Evolutionary conservation across 2,329 filamentous ascomycete species (phyloP).

Genomic region (Paecilomyces variotii): DNA sequence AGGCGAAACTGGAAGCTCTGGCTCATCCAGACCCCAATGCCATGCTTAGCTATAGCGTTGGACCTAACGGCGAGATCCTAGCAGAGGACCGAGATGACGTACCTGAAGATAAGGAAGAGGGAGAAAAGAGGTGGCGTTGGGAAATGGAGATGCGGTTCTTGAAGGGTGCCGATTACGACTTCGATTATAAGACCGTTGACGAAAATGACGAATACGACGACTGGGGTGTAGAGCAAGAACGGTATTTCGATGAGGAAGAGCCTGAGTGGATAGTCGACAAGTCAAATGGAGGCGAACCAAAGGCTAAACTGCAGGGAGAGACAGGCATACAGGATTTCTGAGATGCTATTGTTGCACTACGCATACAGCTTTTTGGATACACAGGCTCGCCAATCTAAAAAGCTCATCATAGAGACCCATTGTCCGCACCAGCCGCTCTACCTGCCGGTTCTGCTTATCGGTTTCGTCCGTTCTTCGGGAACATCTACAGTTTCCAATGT

Average conservation of each 20-base stretch:
- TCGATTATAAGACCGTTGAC: conserved; percentile 68
- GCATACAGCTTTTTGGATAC: conserved; percentile 1
- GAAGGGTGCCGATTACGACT: conserved; percentile 65
- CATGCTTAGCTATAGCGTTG: conserved; percentile 43
- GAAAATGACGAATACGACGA: conserved; percentile 64
- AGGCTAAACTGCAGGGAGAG: conserved; percentile 42
- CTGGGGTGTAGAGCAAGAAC: conserved; percentile 57
- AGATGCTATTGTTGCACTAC: conserved; percentile 10
- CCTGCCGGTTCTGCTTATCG: too few species aligned
- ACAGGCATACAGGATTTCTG: conserved; percentile 67
- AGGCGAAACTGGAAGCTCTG: conserved; percentile 62
- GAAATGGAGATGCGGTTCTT: conserved; percentile 70
- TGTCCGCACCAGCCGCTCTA: neutral
- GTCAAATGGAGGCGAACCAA: conserved; percentile 21
- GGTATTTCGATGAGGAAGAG: conserved; percentile 74
- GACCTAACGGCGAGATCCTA: conserved; percentile 48
- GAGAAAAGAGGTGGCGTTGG: conserved; percentile 58
- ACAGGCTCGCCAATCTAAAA: neutral
- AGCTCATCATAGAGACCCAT: neutral
- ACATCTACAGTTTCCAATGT: too few species aligned
- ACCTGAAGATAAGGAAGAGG: conserved; percentile 56
- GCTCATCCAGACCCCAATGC: conserved; percentile 45
- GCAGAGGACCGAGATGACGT: conserved; percentile 52
- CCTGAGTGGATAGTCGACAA: conserved; percentile 54
- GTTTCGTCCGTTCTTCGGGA: too few species aligned